Base-by-base conservation (phyloP, 2,329 filamentous ascomycete species). In the Ophiostoma fasciatum region DNA sequence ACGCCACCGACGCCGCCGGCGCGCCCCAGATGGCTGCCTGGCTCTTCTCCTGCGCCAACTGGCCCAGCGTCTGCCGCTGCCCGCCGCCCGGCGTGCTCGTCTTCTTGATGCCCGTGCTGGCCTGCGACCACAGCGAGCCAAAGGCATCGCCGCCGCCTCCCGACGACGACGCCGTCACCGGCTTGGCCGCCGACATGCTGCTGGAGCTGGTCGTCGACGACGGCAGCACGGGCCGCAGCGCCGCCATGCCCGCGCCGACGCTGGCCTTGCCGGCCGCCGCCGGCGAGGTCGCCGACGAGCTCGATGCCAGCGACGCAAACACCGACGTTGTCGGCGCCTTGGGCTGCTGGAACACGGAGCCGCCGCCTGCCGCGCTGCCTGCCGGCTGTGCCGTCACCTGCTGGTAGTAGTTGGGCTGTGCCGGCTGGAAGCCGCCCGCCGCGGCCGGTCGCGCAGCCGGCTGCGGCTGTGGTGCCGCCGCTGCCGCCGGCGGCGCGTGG, bases 31-130 rank as follows among this genome's bases (percentile, higher is more conserved):
- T 83, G 7, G 87, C 85, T 13, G 87, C 85, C 48, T 78, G 85
- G 40, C 85, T 90, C 68, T 96, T 94, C 60, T 94, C 85, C 65
- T 94, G 94, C n/a, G 87, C 88, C 35, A 98, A 74, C 55, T 93
- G 87, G 21, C 85, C 87, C 60, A 98, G 71, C 37, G 87, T 87
- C 39, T 77, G 79, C 1, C 81, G 81, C 40, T 76, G 78, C 39
- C 76, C 68, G 1, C 79, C 80, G 36, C 67, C 62, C 9, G 68
- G 64, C 3, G 75, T 69, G 41, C 59, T 66, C 1, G 68, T 59
- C 61, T 90, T 92, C 64, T 85, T 85, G 45, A 85, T 70, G 31
- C 78, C 76, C 10, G 69, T 69, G 44, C 76, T 83, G 20, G 77
- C 78, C 45, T 73, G 75, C 40, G 78, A 78, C 74, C 92, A 92